Evolutionary conservation across 225 moss, liverwort and hornwort genomes (phyloP).

Genomic region (Bryum argenteum): DNA sequence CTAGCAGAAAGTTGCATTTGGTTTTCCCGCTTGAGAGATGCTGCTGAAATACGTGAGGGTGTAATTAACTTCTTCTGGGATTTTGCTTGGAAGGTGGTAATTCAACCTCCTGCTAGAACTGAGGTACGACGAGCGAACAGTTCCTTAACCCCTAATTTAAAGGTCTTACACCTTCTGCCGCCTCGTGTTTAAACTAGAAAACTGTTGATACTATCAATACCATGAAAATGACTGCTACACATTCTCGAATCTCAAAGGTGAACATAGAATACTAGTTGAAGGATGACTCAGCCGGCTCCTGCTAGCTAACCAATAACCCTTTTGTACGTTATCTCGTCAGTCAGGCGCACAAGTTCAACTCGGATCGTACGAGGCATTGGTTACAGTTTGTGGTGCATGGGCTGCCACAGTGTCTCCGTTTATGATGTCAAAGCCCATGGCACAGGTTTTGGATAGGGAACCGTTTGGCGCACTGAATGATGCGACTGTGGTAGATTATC

Average conservation of each 20-base stretch:
- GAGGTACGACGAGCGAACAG: constrained; percentile 46
- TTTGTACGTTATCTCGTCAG: constrained; percentile 44
- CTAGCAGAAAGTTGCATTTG: constrained; percentile 75
- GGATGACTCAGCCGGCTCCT: background rate
- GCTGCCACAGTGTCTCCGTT: constrained; percentile 60
- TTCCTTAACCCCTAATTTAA: background rate
- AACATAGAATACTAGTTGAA: background rate
- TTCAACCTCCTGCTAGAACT: constrained; percentile 38
- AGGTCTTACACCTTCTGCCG: background rate
- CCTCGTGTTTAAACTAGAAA: background rate
- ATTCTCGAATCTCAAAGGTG: background rate
- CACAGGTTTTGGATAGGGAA: constrained; percentile 46
- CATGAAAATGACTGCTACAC: background rate
- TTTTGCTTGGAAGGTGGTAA: constrained; percentile 72
- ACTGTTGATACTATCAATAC: background rate
- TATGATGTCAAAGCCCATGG: constrained; percentile 48
- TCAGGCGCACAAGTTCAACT: constrained; percentile 72
- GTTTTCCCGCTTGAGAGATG: constrained; percentile 58
- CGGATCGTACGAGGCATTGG: constrained; percentile 71
- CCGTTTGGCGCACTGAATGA: constrained; percentile 41
- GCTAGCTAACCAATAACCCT: constrained; percentile 8
- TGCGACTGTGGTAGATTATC: constrained; percentile 57
- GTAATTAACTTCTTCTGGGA: constrained; percentile 65
- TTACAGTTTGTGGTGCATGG: constrained; percentile 66
- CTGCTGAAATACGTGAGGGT: constrained; percentile 62